phyloP scores from a whole-genome alignment of 2,329 filamentous ascomycete genomes.

The Aspergillus calidoustus region DNA sequence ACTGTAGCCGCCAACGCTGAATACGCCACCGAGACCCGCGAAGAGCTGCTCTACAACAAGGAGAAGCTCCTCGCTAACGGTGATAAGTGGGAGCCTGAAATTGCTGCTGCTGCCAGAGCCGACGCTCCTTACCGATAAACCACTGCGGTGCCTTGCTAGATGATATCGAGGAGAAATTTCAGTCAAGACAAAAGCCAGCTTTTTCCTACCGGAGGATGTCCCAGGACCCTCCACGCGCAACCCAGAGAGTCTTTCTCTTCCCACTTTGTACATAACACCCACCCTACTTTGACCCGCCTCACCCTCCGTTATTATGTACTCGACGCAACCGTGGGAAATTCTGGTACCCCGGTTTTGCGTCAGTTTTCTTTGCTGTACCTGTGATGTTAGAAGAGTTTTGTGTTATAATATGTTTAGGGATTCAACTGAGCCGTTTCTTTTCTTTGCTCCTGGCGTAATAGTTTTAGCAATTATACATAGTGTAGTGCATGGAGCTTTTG shows the following conservation, averaged over 20 bases:
- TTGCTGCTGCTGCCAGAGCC: constrained; percentile 87
- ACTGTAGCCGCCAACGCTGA: constrained; percentile 68
- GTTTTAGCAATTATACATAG: not conserved
- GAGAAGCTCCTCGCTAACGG: constrained; percentile 88
- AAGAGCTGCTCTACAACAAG: constrained; percentile 98
- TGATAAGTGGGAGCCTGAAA: constrained; percentile 97
- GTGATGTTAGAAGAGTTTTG: constrained; percentile 32
- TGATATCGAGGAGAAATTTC: constrained; percentile 13
- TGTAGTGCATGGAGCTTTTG: not conserved
- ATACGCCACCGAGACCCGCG: constrained; percentile 77
- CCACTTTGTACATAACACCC: constrained; percentile 40
- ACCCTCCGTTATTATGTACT: constrained; percentile 37
- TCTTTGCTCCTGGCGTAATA: constrained; percentile 12
- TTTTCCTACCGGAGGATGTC: constrained; percentile 15
- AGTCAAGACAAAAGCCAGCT: constrained; percentile 9
- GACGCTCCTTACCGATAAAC: constrained; percentile 87
- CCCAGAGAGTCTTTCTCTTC: constrained; percentile 14
- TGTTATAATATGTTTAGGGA: constrained; percentile 29
- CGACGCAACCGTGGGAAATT: constrained; percentile 33
- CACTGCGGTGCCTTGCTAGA: constrained; percentile 13
- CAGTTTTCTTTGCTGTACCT: constrained; percentile 29
- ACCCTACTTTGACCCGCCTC: constrained; percentile 10
- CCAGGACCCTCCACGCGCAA: constrained; percentile 18
- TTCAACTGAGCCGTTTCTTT: constrained; percentile 24
- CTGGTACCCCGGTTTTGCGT: constrained; percentile 15